phyloP scores from a whole-genome alignment of 2,329 filamentous ascomycete species.

The Fusarium miscanthi region DNA sequence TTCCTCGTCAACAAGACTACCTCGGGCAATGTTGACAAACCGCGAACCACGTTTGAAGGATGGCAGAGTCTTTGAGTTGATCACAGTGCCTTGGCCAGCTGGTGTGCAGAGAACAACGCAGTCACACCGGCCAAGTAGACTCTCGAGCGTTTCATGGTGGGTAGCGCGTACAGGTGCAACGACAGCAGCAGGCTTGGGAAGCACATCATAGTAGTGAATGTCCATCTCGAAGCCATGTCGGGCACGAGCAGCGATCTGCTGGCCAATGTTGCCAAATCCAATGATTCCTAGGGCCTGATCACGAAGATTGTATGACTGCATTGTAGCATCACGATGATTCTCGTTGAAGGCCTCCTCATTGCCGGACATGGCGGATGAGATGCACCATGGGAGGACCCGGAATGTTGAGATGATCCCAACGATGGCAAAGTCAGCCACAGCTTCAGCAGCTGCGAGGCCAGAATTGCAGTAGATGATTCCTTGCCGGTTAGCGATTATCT shows the following conservation, averaged over 20 bases:
- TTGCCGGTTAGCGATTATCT: conserved; percentile 37
- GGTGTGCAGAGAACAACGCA: conserved; percentile 73
- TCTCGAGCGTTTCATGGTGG: conserved; percentile 62
- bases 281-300: conserved; percentile 72
- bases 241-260: conserved; percentile 66
- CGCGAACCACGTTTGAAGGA: conserved; percentile 66
- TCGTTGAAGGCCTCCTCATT: conserved; percentile 59
- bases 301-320: conserved; percentile 71
- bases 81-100: conserved; percentile 56
- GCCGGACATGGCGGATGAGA: conserved; percentile 61
- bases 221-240: conserved; percentile 72
- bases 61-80: conserved; percentile 60
- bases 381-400: conserved; percentile 74
- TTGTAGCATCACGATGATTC: conserved; percentile 70
- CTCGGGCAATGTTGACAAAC: conserved; percentile 74
- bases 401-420: conserved; percentile 77
- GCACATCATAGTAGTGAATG: conserved; percentile 71
- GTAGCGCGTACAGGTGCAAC: conserved; percentile 57
- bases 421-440: conserved; percentile 77
- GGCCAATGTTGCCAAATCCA: conserved; percentile 75
- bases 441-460: conserved; percentile 75
- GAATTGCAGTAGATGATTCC: conserved; percentile 79
- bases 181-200: conserved; percentile 58
- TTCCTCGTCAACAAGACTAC: conserved; percentile 72
- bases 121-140: conserved; percentile 64